Base-by-base conservation (phyloP, 441 rosid species). In the Erysimum pusillum region DNA sequence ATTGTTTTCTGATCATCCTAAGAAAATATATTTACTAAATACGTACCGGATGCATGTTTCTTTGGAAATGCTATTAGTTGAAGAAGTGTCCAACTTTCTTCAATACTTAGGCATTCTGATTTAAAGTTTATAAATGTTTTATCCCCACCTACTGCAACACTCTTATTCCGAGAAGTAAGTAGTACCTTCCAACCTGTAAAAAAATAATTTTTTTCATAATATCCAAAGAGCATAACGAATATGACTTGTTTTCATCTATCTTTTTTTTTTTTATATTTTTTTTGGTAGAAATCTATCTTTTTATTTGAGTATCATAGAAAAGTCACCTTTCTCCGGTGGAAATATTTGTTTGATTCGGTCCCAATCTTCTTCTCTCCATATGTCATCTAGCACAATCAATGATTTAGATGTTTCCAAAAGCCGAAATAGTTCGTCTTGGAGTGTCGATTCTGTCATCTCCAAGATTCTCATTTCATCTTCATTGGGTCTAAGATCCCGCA, bases 301-400 rank as follows among this genome's bases (percentile, higher is more conserved):
- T 12, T 17, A 15, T 49, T 18, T 49, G 18, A 9, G 54, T 13
- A 13, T 2, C 5, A 36, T 4, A 49, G 3, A 35, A 22, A 62
- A 0, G 1, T 52, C 2, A 74, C 78, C 67, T 63, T 25, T n/a
- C 8, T 14, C 1, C 0, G 6, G 25, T 36, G 68, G 79, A 35
- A 81, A 81, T 32, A 80, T 74, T 12, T 8, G 57, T n/a, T 63
- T 71, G 3, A 82, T 58, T 44, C 3, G 0, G 13, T 71, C 61
- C 82, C 87, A 79, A 8, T 56, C 69, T 57, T 63, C 45, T n/a
- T 28, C 10, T 22, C 12, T 58, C 81, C 81, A 81, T 11, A 81
- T 63, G 38, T 80, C 83, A 42, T 80, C 83, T 9, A 83, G 45
- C 4, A 83, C 67, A 44, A 83, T 69, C 8, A 83, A 45, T 57